Evolutionary conservation across 495 filamentous ascomycete species (phyloP).

Genomic region (Podospora fimiseda): DNA sequence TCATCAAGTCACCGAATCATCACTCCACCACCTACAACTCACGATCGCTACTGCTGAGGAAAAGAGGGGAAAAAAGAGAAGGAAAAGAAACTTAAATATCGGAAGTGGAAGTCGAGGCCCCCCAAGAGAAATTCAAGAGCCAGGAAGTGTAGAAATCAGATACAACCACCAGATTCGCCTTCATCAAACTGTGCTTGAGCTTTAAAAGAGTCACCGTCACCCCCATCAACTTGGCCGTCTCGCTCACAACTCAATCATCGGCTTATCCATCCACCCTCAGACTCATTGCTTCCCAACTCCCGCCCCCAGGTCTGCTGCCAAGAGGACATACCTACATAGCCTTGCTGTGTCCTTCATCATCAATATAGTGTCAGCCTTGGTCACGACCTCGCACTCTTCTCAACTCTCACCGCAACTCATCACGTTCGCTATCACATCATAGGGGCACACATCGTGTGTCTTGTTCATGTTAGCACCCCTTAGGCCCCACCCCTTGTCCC

Average conservation of each 20-base stretch:
- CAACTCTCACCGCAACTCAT: conserved; percentile 25
- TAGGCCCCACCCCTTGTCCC: neutral
- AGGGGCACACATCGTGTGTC: conserved; percentile 28
- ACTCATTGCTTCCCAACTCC: conserved; percentile 3
- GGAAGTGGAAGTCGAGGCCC: neutral
- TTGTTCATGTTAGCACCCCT: conserved; percentile 32
- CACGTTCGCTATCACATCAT: conserved; percentile 35
- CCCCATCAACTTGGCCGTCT: conserved; percentile 2
- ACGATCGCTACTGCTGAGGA: conserved; percentile 29
- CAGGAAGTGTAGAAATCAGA: conserved; percentile 11
- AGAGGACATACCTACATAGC: conserved; percentile 8
- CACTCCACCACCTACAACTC: neutral
- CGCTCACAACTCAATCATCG: too few relatives aligned
- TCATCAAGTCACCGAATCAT: conserved; percentile 7
- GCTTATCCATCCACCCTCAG: neutral
- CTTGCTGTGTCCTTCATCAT: conserved; percentile 8
- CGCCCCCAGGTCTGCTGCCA: conserved; percentile 5
- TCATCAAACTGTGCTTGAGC: neutral
- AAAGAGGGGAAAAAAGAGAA: conserved; percentile 12
- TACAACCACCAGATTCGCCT: neutral
- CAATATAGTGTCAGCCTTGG: conserved; percentile 14
- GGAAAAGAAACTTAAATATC: neutral
- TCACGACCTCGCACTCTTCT: conserved; percentile 20
- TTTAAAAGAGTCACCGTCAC: neutral
- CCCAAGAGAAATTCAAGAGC: conserved; percentile 6